These are phyloP conservation scores for Mortierella sp. DNA, from an alignment of 371 early-diverging fungal species.

Conservation along the genomic window DNA sequence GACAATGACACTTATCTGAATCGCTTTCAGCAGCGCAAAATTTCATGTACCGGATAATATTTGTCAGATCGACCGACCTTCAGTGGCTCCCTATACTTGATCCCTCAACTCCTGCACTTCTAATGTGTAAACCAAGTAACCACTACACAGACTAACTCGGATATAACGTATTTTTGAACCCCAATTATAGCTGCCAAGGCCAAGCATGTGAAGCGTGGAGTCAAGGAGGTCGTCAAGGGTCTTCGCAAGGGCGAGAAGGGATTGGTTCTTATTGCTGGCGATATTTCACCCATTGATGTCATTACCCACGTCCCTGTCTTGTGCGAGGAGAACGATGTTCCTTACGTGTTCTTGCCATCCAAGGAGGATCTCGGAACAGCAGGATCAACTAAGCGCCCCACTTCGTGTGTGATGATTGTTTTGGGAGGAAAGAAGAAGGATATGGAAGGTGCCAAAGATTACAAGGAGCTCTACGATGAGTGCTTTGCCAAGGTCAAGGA, in stretches of 20 bases:
- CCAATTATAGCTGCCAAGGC: constrained; percentile 84
- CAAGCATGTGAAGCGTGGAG: constrained; percentile 94
- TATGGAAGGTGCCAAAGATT: constrained; percentile 77
- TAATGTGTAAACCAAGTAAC: not conserved
- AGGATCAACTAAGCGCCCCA: constrained; percentile 94
- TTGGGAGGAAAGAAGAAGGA: constrained; percentile 82
- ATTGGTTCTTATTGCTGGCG: constrained; percentile 95
- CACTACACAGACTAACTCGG: not conserved
- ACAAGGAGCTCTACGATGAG: constrained; percentile 87
- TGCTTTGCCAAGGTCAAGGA: constrained; percentile 76
- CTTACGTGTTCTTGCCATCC: constrained; percentile 95
- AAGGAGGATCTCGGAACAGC: constrained; percentile 95
- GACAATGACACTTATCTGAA: not conserved
- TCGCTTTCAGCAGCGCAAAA: not conserved
- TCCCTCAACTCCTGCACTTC: not conserved
- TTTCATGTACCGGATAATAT: not conserved
- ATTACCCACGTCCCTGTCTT: constrained; percentile 97
- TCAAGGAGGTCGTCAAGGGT: constrained; percentile 97
- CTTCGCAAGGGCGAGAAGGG: constrained; percentile 96
- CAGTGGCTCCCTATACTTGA: not conserved
- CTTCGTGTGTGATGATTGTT: constrained; percentile 91
- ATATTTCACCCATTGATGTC: constrained; percentile 98
- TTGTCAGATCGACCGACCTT: not conserved
- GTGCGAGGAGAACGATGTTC: constrained; percentile 96
- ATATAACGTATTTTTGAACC: not conserved